Base-by-base conservation (phyloP, 148 eudicot genomes). In the Amaranthus palmeri region DNA sequence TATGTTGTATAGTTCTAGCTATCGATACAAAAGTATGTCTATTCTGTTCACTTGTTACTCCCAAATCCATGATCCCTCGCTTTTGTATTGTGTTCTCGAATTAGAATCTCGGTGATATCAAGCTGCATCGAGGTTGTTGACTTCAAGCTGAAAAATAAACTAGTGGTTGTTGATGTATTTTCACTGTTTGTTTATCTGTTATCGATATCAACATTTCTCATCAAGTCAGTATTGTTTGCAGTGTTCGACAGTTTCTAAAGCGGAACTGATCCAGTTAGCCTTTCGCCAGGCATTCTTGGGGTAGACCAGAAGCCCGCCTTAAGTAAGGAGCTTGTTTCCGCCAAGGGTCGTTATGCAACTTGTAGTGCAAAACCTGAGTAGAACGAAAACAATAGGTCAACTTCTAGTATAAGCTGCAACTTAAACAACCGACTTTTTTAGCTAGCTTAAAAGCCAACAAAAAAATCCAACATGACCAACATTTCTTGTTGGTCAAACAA, bases 311-410 rank as follows among this genome's bases (percentile, higher is more conserved):
- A 12, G 80, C 83, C 74, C 68, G 81, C 56, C 70, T 79, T 40
- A 53, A 45, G 54, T 49, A 74, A 71, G 64, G 65, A 42, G 71
- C 76, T 61, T 68, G 65, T 68, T 70, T 82, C 74, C 98, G 82
- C 98, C 98, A 90, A 43, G 90, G 92, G 47, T 88, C 95, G 56
- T 83, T 88, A 78, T 90, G 88, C 70, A 93, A 72, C 83, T 93
- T 93, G 79, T 88, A 93, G 71, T 93, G 95, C 79, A 93, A 70
- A 10, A 88, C 83, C 96, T 92, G 57, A 11, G 56, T 61, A 68
- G 10, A 71, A 51, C 10, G 49, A 79, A 72, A 25, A 58, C 4
- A 12, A 61, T 13, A n/a, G 18, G 48, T 73, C 51, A 74, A 64
- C 62, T 50, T 63, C 11, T 70, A 71, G n/a, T 44, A 10, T 14